Evolutionary conservation across 768 basidiomycete genomes (phyloP), one percentile per base, ranked within the genome.

Genomic region (Mycena vulgaris): DNA sequence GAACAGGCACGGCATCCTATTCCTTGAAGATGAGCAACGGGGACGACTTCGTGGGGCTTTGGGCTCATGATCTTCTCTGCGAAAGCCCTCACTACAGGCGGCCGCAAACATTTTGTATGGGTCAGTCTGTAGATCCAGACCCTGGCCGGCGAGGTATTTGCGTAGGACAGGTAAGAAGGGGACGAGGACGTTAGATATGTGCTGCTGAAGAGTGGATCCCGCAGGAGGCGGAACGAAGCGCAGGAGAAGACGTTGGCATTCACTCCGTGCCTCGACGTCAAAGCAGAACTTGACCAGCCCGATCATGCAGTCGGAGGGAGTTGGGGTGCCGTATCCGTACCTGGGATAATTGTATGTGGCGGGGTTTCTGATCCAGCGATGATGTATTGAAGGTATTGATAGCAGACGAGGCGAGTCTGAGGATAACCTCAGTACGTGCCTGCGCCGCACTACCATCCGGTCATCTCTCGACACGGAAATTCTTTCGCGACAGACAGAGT

Each of bases 71-170:
- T 66, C 10, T 70, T 28, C 27, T 68, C 64, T 1, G 71, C 57
- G 21, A 66, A 75, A 2, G 45, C 51, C 37, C 62, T 67, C 58
- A 72, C 52, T 3, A 75, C 68, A 16, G n/a, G 68, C 68, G 19
- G 57, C 71, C 19, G 68, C 63, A 23, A 75, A 69, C 42, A n/a
- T 65, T 19, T 48, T 61, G 58, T 60, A 72, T 45, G 71, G 74
- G 19, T 63, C 66, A 1, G 35, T 57, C 45, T 59, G 39, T 3
- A 75, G 61, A 27, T 66, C 45, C 17, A 60, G 37, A 3, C 45
- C 5, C 40, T 63, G 1, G 5, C 48, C 25, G 5, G 28, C 25
- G 11, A 75, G 53, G 16, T 70, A 72, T 35, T 67, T 37, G 2
- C 45, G 47, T 21, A 75, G 39, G 11, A 65, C 59, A 6, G 66